Base-by-base conservation (phyloP, 169 alveolate species). In the Cytauxzoon felis region DNA sequence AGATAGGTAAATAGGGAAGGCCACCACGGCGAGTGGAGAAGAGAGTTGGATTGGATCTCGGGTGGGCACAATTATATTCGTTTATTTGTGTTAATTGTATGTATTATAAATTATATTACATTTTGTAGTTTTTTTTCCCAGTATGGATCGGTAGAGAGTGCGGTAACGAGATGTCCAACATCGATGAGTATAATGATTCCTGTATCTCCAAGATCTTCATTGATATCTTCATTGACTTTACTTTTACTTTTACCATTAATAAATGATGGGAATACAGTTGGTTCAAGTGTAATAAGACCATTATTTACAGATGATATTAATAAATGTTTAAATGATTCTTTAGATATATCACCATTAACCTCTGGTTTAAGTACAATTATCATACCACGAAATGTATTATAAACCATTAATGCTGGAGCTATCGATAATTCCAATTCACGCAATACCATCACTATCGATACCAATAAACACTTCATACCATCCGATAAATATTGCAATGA, bases 211-310 rank as follows among this genome's bases (percentile, higher is more conserved):
- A 72, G 54, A 6, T 72, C 82, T 51, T 72, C 82, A 24, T 48
- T 32, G 11, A 72, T 26, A 7, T 49, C 76, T 32, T 38, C 57
- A 41, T 43, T 38, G 21, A 61, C 29, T 21, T 60, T 16, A 5
- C 18, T 13, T 60, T 61, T 72, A n/a, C 65, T 32, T n/a, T 53
- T 58, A 0, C 60, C 32, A n/a, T 47, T 27, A 13, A 61, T 24
- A 27, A 63, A 26, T 45, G 67, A 50, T 26, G 80, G 40, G 49
- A 82, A 80, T 38, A 79, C 86, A 40, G 84, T 66, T 38, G 90
- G 90, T 57, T 82, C 82, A 41, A 83, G 67, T 13, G 86, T 63
- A 0, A 83, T 48, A n/a, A 83, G 72, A 0, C 90, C 90, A 52
- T 72, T 67, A 33, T 62, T 52, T 1, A 78, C 58, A 18, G 66